phyloP scores from a whole-genome alignment of 768 basidiomycete genomes.

The Boletales sp. region DNA sequence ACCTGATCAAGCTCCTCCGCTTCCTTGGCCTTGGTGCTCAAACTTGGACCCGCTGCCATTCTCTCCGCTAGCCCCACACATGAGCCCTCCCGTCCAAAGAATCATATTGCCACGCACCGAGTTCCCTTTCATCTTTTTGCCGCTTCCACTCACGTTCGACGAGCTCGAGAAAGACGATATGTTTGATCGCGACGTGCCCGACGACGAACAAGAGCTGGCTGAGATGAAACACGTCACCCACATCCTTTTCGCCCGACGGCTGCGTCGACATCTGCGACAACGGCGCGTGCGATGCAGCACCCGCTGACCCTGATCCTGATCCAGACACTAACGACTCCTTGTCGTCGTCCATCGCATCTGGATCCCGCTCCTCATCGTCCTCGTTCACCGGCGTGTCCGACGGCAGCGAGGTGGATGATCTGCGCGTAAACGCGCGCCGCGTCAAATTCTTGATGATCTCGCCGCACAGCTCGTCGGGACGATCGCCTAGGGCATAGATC shows the following conservation, averaged over 20 bases:
- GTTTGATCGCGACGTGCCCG: slow-evolving; percentile 96
- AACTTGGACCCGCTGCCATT: slow-evolving; percentile 38
- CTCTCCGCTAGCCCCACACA: slow-evolving; percentile 51
- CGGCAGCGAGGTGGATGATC: slow-evolving; percentile 10
- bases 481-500: slow-evolving; percentile 90
- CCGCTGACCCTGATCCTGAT: background rate
- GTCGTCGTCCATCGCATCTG: slow-evolving; percentile 51
- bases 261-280: slow-evolving; percentile 17
- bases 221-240: slow-evolving; percentile 82
- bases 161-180: slow-evolving; percentile 92
- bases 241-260: slow-evolving; percentile 40
- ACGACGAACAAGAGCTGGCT: slow-evolving; percentile 94
- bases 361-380: slow-evolving; percentile 36
- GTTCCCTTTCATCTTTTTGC: slow-evolving; percentile 85
- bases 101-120: slow-evolving; percentile 46
- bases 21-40: slow-evolving; percentile 47
- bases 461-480: slow-evolving; percentile 82
- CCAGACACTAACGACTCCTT: slow-evolving; percentile 29
- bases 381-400: slow-evolving; percentile 3
- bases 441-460: slow-evolving; percentile 83
- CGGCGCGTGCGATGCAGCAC: slow-evolving; percentile 13
- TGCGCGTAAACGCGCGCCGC: slow-evolving; percentile 55
- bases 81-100: background rate
- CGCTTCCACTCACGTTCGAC: slow-evolving; percentile 96
- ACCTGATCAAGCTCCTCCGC: slow-evolving; percentile 94